A percentile compares a stretch with the other conserved stretches of the same genome.
Conservation (phyloP, 2,329 filamentous ascomycete species). For the Coniochaeta ligniaria region DNA sequence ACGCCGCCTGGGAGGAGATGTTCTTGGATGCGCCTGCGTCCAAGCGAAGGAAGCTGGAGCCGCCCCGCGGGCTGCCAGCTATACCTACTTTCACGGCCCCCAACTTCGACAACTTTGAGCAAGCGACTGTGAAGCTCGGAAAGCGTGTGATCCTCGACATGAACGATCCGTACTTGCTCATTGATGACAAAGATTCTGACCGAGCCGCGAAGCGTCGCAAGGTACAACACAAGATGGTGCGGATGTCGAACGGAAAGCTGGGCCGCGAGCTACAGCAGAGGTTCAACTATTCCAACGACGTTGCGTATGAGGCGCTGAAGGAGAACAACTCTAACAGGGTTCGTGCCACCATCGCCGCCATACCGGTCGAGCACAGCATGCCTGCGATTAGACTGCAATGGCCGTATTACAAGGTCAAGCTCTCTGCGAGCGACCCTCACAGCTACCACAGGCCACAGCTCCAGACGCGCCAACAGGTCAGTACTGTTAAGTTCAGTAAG, state of each 20-base stretch:
- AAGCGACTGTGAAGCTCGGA: conserved; percentile 62
- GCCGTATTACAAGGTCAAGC: conserved; percentile 89
- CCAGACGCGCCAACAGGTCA: conserved; percentile 60
- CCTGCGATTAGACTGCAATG: conserved; percentile 87
- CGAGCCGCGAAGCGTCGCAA: conserved; percentile 53
- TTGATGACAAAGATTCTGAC: conserved; percentile 68
- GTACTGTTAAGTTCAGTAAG: conserved; percentile 64
- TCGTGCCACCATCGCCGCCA: conserved; percentile 81
- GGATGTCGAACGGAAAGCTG: conserved; percentile 60
- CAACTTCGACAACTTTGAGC: conserved; percentile 74
- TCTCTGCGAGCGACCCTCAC: conserved; percentile 60
- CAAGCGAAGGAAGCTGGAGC: conserved; percentile 57
- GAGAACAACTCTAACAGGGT: conserved; percentile 97
- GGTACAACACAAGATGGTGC: conserved; percentile 51
- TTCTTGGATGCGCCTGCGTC: conserved; percentile 44
- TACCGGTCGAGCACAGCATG: conserved; percentile 90
- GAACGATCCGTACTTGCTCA: conserved; percentile 78
- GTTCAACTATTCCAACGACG: conserved; percentile 95
- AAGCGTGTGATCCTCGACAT: conserved; percentile 79
- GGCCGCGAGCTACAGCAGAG: conserved; percentile 69
- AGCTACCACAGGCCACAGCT: conserved; percentile 80
- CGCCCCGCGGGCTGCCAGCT: conserved; percentile 44
- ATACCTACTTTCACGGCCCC: conserved; percentile 56
- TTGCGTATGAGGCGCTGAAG: conserved; percentile 91
- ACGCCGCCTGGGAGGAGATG: conserved; percentile 58